A percentile compares a stretch with the other conserved stretches of the same genome.
Conservation (phyloP, 2,329 filamentous ascomycete genomes). For the Scleromitrula shiraiana region DNA sequence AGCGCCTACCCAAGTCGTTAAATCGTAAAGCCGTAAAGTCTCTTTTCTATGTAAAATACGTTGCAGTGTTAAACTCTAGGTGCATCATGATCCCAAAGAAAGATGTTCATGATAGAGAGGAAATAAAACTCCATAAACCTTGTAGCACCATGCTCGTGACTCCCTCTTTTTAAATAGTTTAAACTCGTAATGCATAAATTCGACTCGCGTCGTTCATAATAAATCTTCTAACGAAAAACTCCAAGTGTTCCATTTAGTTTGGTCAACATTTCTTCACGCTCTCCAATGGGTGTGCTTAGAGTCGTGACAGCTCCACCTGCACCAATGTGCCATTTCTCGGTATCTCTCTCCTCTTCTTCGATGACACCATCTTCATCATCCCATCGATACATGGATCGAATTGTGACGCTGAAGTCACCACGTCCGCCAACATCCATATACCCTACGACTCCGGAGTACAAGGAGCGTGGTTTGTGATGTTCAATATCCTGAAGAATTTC, state of each 20-base stretch:
- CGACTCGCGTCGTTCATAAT: conserved; percentile 3
- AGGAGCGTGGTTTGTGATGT: conserved; percentile 47
- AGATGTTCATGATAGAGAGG: background rate
- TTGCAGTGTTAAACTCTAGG: too few species aligned
- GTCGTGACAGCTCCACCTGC: conserved; percentile 87
- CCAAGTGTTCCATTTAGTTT: conserved; percentile 40
- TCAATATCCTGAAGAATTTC: conserved; percentile 71
- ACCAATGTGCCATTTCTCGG: conserved; percentile 71
- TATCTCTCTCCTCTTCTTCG: conserved; percentile 26
- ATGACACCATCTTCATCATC: conserved; percentile 44
- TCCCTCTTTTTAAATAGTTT: background rate
- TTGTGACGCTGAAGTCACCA: conserved; percentile 87
- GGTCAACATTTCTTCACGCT: conserved; percentile 85
- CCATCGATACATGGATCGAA: conserved; percentile 71
- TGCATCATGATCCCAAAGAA: too few species aligned
- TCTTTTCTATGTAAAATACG: too few species aligned
- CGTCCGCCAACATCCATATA: conserved; percentile 81
- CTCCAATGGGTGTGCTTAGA: conserved; percentile 69
- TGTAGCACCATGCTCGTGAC: background rate
- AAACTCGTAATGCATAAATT: background rate
- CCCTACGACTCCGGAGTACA: conserved; percentile 85
- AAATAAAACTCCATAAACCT: background rate
- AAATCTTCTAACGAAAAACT: conserved; percentile 17
- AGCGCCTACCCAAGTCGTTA: too few species aligned
- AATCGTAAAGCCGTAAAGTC: too few species aligned